A percentile compares a stretch with the other conserved stretches of the same genome.
These are phyloP conservation scores for Coprinopsis marcescibilis DNA, from an alignment of 768 basidiomycete species.

Conservation along the genomic window DNA sequence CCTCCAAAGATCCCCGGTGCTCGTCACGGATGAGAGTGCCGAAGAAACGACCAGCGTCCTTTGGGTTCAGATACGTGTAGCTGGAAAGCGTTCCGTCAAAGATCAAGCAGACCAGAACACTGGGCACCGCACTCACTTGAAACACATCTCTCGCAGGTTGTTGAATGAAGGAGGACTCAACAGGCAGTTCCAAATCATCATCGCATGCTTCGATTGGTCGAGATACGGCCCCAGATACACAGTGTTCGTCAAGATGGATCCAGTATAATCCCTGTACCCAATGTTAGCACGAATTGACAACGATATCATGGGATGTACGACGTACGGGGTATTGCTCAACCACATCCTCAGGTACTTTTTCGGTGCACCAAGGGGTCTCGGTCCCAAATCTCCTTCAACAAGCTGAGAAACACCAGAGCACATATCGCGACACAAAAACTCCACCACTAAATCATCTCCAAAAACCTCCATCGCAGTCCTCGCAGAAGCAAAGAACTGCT, in stretches of 20 bases:
- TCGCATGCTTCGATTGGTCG: constrained; percentile 8
- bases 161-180: constrained; percentile 10
- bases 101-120: background rate
- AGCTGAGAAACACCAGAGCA: constrained; percentile 13
- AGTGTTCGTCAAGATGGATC: constrained; percentile 14
- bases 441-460: constrained; percentile 12
- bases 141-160: constrained; percentile 1
- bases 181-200: constrained; percentile 16
- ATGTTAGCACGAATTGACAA: background rate
- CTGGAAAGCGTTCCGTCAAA: background rate
- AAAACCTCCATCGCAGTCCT: constrained; percentile 11
- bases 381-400: constrained; percentile 13
- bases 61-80: constrained; percentile 3
- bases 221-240: constrained; percentile 15
- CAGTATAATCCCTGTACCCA: constrained; percentile 16
- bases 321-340: constrained; percentile 19
- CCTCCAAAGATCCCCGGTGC: constrained; percentile 8
- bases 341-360: constrained; percentile 16
- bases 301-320: background rate
- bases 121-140: background rate
- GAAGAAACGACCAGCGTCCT: background rate
- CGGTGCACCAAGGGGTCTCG: constrained; percentile 11
- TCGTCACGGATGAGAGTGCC: constrained; percentile 12
- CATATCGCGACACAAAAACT: constrained; percentile 13
- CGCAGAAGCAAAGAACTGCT: constrained; percentile 14